Evolutionary conservation across 352 stramenopile species (phyloP).

Genomic region (Phytopythium helicoides): DNA sequence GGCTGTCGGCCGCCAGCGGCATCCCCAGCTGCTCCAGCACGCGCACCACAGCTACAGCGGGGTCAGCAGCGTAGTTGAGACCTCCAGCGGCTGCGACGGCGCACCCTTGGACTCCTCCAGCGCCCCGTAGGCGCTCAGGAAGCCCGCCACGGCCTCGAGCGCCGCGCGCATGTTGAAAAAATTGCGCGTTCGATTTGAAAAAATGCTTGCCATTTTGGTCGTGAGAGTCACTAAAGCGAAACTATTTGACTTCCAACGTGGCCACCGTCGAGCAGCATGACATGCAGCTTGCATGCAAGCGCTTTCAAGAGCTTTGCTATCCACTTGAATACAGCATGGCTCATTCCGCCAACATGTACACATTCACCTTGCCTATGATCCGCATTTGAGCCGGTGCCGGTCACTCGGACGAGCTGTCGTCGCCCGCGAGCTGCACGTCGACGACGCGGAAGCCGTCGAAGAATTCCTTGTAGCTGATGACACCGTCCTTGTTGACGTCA

Average conservation of each 20-base stretch:
- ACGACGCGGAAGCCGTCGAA: conserved; percentile 90
- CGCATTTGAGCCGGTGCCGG: too few relatives aligned
- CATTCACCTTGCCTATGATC: too few relatives aligned
- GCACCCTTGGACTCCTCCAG: conserved; percentile 39
- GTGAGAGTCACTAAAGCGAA: too few relatives aligned
- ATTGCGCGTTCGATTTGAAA: too few relatives aligned
- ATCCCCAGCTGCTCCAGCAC: conserved; percentile 45
- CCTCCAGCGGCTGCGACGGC: conserved; percentile 3
- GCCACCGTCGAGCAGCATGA: too few relatives aligned
- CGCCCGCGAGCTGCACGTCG: conserved; percentile 60
- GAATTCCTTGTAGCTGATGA: conserved; percentile 94
- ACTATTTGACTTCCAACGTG: too few relatives aligned
- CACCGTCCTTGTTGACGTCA: conserved; percentile 89
- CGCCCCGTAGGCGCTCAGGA: conserved; percentile 44
- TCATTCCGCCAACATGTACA: too few relatives aligned
- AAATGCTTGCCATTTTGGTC: too few relatives aligned
- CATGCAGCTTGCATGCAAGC: too few relatives aligned
- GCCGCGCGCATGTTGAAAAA: conserved; percentile 33
- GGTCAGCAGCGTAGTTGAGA: too few relatives aligned
- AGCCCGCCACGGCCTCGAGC: conserved; percentile 51
- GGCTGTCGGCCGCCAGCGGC: conserved; percentile 39
- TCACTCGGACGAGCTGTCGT: conserved; percentile 11
- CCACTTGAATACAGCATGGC: too few relatives aligned
- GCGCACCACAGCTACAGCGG: conserved; percentile 27
- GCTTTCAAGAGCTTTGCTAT: too few relatives aligned